phyloP scores from a whole-genome alignment of 805 yeast genomes.

The Kuraishia hungarica region DNA sequence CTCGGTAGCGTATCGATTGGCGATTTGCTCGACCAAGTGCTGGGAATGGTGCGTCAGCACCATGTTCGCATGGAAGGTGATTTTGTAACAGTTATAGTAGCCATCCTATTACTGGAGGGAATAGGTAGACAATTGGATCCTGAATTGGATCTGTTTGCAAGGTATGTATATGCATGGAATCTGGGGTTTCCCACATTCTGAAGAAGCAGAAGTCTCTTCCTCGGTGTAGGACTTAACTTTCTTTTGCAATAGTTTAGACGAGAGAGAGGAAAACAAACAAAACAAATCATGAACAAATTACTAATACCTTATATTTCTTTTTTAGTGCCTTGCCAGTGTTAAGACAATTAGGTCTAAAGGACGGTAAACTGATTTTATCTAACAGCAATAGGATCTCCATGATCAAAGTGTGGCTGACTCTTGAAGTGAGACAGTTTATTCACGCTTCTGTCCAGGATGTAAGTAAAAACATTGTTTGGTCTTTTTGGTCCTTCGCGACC shows the following conservation, averaged over 20 bases:
- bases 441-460: constrained; percentile 76
- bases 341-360: constrained; percentile 71
- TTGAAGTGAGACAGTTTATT: constrained; percentile 83
- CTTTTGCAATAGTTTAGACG: too few relatives aligned
- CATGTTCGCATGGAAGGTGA: constrained; percentile 98
- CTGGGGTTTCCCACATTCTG: constrained; percentile 25
- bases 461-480: too few relatives aligned
- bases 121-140: constrained; percentile 94
- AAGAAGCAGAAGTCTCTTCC: constrained; percentile 11
- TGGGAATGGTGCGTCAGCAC: constrained; percentile 85
- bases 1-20: constrained; percentile 90
- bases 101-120: constrained; percentile 86
- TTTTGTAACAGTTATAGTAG: constrained; percentile 90
- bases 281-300: background rate
- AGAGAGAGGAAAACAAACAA: too few relatives aligned
- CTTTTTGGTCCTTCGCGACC: background rate
- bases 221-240: too few relatives aligned
- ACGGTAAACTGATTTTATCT: constrained; percentile 48
- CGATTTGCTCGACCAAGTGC: constrained; percentile 77
- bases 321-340: constrained; percentile 73
- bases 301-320: constrained; percentile 6
- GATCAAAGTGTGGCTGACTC: constrained; percentile 85
- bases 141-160: constrained; percentile 86
- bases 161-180: constrained; percentile 62
- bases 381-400: constrained; percentile 61